Conservation (phyloP, 148 eudicot species). For the Pharnaceum exiguum region DNA sequence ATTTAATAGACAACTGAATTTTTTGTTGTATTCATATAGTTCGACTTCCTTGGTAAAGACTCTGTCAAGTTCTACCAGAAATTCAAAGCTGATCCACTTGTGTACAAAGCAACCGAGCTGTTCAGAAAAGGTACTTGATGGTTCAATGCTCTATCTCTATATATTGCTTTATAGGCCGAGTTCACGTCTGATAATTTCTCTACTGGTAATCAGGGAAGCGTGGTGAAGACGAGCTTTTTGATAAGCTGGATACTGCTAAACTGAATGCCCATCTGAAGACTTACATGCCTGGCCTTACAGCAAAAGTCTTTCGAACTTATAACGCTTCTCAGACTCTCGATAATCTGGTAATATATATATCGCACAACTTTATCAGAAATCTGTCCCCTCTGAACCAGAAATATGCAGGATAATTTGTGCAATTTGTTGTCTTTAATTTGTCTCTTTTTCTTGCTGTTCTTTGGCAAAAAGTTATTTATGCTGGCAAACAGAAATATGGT, state of each 20-base stretch:
- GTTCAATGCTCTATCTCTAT: no score
- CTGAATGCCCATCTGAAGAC: slow-evolving; percentile 89
- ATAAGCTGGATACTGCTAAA: slow-evolving; percentile 85
- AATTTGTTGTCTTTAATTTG: neutral
- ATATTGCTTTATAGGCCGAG: no score
- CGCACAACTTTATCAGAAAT: neutral
- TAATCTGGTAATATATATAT: slow-evolving; percentile 54
- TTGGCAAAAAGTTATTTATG: no score
- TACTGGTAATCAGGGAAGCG: slow-evolving; percentile 77
- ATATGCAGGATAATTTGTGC: neutral
- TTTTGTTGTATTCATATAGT: slow-evolving; percentile 24
- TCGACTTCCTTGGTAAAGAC: slow-evolving; percentile 90
- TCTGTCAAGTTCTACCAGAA: slow-evolving; percentile 60
- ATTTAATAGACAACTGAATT: neutral
- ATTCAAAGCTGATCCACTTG: neutral
- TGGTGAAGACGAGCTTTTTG: slow-evolving; percentile 84
- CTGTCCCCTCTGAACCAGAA: neutral
- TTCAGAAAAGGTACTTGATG: neutral
- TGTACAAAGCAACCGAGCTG: neutral
- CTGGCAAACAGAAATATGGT: no score
- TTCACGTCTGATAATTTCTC: no score
- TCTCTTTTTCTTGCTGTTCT: no score
- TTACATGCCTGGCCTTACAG: slow-evolving; percentile 98
- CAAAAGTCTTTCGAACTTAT: slow-evolving; percentile 97
- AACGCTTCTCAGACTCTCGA: slow-evolving; percentile 95